Evolutionary conservation across 352 stramenopile species (phyloP).

Genomic region (Phytophthora rubi): DNA sequence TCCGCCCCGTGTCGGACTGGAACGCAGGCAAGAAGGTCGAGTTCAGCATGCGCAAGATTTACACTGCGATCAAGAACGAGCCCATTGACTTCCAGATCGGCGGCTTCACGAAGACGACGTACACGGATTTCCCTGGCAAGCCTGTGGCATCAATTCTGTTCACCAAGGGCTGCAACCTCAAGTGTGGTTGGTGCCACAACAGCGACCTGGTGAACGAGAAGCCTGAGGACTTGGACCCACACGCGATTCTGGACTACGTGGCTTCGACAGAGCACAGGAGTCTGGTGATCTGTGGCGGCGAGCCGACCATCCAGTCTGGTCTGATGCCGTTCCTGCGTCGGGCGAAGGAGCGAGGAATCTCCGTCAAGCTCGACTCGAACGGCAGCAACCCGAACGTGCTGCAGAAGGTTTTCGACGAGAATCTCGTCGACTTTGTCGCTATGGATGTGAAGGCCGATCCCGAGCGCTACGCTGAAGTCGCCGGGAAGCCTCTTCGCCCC

Average conservation of each 20-base stretch:
- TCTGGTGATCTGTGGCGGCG: conserved; percentile 37
- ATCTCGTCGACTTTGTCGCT: conserved; percentile 37
- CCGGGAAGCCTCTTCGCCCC: conserved; percentile 34
- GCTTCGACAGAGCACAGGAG: conserved; percentile 37
- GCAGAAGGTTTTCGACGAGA: conserved; percentile 35
- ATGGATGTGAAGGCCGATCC: conserved; percentile 40
- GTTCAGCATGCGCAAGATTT: conserved; percentile 44
- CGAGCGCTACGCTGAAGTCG: conserved; percentile 35
- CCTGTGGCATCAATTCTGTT: conserved; percentile 36
- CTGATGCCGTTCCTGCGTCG: conserved; percentile 38
- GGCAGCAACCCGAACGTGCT: conserved; percentile 42
- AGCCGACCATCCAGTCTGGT: conserved; percentile 37
- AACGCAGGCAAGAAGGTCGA: conserved; percentile 42
- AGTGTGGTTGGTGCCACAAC: conserved; percentile 43
- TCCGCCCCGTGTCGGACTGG: conserved; percentile 39
- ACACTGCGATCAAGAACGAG: conserved; percentile 37
- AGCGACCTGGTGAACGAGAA: conserved; percentile 39
- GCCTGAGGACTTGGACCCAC: conserved; percentile 30
- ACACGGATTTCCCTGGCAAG: conserved; percentile 35
- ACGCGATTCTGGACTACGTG: conserved; percentile 41
- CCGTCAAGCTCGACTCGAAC: conserved; percentile 43
- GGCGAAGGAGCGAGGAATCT: conserved; percentile 32
- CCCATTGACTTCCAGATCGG: conserved; percentile 41
- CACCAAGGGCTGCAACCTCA: conserved; percentile 43
- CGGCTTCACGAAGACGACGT: conserved; percentile 39